Conservation (phyloP, 2,329 filamentous ascomycete species). For the Penicillium sp. region DNA sequence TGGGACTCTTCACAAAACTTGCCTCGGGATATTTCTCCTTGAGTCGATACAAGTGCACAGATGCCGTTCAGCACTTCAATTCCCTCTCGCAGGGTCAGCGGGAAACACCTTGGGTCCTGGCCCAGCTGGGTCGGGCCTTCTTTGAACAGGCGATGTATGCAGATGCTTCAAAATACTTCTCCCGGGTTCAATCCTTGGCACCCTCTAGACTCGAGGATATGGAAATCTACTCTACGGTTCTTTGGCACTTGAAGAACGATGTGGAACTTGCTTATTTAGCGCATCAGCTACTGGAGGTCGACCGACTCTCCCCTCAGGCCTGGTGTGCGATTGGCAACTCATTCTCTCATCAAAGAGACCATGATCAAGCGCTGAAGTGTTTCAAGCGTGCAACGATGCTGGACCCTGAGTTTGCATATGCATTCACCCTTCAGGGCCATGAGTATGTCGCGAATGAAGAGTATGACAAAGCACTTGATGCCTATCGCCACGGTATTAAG, state of each 20-base stretch:
- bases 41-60: conserved; percentile 73
- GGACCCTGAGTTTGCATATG: conserved; percentile 88
- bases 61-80: conserved; percentile 73
- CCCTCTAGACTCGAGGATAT: conserved; percentile 88
- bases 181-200: conserved; percentile 72
- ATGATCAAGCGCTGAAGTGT: conserved; percentile 90
- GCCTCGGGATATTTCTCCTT: conserved; percentile 77
- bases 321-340: conserved; percentile 97
- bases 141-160: conserved; percentile 86
- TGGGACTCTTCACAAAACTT: conserved; percentile 80
- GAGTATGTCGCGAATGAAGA: conserved; percentile 96
- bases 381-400: conserved; percentile 94
- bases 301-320: conserved; percentile 86
- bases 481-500: conserved; percentile 82
- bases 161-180: conserved; percentile 85
- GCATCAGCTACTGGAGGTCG: conserved; percentile 82
- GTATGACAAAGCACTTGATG: conserved; percentile 87
- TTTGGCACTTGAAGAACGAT: conserved; percentile 96
- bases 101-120: conserved; percentile 90
- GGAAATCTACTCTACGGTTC: conserved; percentile 96
- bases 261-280: conserved; percentile 89
- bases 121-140: conserved; percentile 84
- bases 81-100: conserved; percentile 72
- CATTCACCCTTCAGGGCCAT: conserved; percentile 92
- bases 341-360: conserved; percentile 87